Evolutionary conservation across 495 filamentous ascomycete species (phyloP), one percentile per base, ranked within the genome.

Genomic region (Terfezia boudieri): DNA sequence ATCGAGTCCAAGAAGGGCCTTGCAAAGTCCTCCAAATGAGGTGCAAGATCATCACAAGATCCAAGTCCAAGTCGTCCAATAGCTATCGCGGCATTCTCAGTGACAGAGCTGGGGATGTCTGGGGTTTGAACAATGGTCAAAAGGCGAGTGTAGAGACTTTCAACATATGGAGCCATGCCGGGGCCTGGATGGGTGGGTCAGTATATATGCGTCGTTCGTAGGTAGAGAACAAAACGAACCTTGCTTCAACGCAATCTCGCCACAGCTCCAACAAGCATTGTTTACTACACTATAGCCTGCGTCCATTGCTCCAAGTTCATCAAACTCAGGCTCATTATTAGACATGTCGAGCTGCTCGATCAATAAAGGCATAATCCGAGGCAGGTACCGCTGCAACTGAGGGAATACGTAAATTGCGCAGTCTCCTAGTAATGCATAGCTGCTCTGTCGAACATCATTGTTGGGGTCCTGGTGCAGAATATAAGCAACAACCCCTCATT

Each of bases 221-320:
- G 58, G 63, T 50, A 64, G 61, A 48, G 7, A 7, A 56, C 43
- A 52, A 8, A 41, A 11, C 55, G 17, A 71, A 56, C 77, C 75
- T 60, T 84, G 77, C 61, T 84, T 78, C 67, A 95, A 79, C 9
- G 86, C 80, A 55, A 99, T 92, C 69, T 99, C 90, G 16, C 90
- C 90, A 22, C 79, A 82, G 36, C 88, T 90, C 90, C 90, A 99
- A 71, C 92, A 96, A 35, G 90, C 88, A 64, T 99, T 99, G 74
- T 96, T 99, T 55, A 96, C 75, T 16, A 94, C 89, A 49, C 83
- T 82, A 66, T 93, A 96, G 8, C 80, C 79, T 8, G 77, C 84
- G 22, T 81, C 75, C 41, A 46, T 6, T 14, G 17, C 14, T 46
- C 41, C 41, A 32, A 81, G 74, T 55, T 86, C 82, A 55, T 78